Evolutionary conservation across 306 rosid genomes (phyloP).

Genomic region (Prunus dulcis): DNA sequence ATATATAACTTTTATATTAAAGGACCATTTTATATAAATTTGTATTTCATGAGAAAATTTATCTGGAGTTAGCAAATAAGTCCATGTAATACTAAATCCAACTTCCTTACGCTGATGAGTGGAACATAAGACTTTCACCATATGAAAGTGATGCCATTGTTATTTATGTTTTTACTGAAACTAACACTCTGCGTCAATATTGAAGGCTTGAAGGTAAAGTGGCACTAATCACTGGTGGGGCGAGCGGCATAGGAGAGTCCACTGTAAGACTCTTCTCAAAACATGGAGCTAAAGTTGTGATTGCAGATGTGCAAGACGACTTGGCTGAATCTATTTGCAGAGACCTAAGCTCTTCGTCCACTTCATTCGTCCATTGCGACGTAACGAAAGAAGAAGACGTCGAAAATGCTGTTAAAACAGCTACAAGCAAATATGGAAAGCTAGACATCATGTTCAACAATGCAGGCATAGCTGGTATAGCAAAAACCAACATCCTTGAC

Average conservation of each 20-base stretch:
- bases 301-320: conserved; percentile 44
- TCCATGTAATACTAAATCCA: no score
- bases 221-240: conserved; percentile 51
- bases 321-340: conserved; percentile 28
- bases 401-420: conserved; percentile 19
- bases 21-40: no score
- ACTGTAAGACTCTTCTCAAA: conserved; percentile 38
- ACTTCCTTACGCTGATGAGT: no score
- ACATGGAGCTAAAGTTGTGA: conserved; percentile 48
- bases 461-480: conserved; percentile 17
- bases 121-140: no score
- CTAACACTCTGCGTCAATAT: no score
- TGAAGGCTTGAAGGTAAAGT: conserved; percentile 59
- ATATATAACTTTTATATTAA: no score
- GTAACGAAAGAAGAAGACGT: conserved; percentile 40
- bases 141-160: no score
- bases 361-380: conserved; percentile 45
- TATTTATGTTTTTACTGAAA: no score
- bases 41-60: no score
- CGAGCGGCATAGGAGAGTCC: conserved; percentile 50
- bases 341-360: neutral
- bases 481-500: conserved; percentile 25
- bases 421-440: conserved; percentile 37
- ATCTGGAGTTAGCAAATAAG: no score
- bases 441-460: conserved; percentile 63